These are phyloP conservation scores for Circinella minor DNA, from an alignment of 371 early-diverging fungal species.

Conservation along the genomic window DNA sequence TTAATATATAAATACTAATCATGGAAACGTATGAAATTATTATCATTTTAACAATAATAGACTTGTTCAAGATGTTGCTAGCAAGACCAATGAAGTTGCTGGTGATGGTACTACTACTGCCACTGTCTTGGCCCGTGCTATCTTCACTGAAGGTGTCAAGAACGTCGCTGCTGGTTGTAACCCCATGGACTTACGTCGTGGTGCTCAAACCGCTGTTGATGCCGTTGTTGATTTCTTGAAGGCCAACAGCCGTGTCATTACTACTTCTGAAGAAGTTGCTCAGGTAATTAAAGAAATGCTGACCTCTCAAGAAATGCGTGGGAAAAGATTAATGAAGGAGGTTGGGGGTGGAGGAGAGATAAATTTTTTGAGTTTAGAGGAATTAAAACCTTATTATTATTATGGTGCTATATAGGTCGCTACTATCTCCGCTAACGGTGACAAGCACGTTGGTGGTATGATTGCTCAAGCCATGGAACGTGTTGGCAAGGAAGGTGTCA, in stretches of 20 bases:
- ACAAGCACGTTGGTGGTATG: slow-evolving; percentile 92
- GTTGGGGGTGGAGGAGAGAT: slow-evolving; percentile 1
- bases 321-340: not conserved
- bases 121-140: slow-evolving; percentile 97
- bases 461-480: slow-evolving; percentile 99
- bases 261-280: slow-evolving; percentile 94
- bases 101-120: slow-evolving; percentile 99
- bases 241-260: slow-evolving; percentile 87
- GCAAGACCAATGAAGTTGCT: slow-evolving; percentile 98
- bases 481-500: slow-evolving; percentile 99
- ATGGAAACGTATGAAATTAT: no score
- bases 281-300: slow-evolving; percentile 61
- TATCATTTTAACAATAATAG: slow-evolving; percentile 38
- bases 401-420: slow-evolving; percentile 97
- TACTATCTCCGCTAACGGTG: slow-evolving; percentile 98
- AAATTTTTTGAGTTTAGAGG: not conserved
- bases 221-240: slow-evolving; percentile 87
- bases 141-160: slow-evolving; percentile 98
- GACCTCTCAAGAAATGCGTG: no score
- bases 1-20: no score
- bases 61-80: slow-evolving; percentile 98
- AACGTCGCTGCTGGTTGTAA: slow-evolving; percentile 98
- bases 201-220: slow-evolving; percentile 94
- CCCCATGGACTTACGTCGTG: slow-evolving; percentile 97
- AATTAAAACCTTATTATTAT: slow-evolving; percentile 36